phyloP scores from a whole-genome alignment of 2,329 filamentous ascomycete species.

The Fusarium graminum region DNA sequence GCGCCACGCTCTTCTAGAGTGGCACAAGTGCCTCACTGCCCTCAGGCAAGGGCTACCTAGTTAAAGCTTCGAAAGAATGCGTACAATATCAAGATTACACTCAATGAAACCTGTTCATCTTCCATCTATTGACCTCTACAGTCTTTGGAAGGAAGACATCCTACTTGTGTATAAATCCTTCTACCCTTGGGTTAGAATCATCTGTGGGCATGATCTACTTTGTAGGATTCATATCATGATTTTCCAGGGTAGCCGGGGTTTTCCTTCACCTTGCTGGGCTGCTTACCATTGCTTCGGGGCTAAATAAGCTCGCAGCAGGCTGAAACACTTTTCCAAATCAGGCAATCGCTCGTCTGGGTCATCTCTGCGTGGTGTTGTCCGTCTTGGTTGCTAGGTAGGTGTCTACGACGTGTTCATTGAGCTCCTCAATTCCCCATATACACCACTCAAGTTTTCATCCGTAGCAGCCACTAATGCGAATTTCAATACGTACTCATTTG shows the following conservation, averaged over 20 bases:
- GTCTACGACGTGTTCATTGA: conserved; percentile 1
- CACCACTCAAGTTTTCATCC: conserved; percentile 1
- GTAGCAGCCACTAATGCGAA: not conserved
- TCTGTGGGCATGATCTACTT: conserved; percentile 16
- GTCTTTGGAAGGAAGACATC: too few species aligned
- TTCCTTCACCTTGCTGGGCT: not conserved
- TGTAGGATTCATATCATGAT: conserved; percentile 18
- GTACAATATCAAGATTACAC: conserved; percentile 19
- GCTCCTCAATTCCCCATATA: not conserved
- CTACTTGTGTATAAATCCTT: not conserved
- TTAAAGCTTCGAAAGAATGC: not conserved
- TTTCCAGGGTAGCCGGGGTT: not conserved
- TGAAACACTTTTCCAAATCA: conserved; percentile 34
- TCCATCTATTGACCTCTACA: not conserved
- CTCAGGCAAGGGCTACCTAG: conserved; percentile 1
- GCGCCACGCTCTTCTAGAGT: conserved; percentile 3
- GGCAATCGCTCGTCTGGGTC: conserved; percentile 44
- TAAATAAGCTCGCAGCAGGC: conserved; percentile 19
- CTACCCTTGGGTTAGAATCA: not conserved
- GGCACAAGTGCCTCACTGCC: conserved; percentile 20
- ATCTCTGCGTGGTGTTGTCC: conserved; percentile 9
- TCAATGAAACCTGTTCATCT: not conserved
- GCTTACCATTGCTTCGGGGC: conserved; percentile 17
- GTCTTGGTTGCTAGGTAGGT: not conserved
- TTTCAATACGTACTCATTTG: not conserved